phyloP scores from a whole-genome alignment of 1,284 basidiomycete species.

The Ceratobasidium papillatum region DNA sequence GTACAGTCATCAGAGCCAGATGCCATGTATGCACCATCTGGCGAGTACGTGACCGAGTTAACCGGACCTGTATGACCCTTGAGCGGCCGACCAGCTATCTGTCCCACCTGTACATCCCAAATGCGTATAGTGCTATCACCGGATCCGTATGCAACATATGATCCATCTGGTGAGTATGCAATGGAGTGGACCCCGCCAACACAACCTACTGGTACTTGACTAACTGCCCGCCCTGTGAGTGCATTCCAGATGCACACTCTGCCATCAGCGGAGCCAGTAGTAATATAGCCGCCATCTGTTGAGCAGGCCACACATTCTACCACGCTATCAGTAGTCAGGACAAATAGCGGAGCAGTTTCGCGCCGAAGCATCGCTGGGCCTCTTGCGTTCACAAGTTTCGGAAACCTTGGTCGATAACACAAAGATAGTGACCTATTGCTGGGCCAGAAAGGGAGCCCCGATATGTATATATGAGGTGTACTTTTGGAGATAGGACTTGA shows the following conservation, averaged over 20 bases:
- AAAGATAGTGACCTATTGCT: neutral
- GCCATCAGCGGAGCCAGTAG: neutral
- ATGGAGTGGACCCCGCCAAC: neutral
- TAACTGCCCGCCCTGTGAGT: neutral
- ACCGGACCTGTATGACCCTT: constrained; percentile 19
- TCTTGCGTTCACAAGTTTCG: neutral
- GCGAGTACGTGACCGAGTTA: constrained; percentile 30
- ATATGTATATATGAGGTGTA: constrained; percentile 17
- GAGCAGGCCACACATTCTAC: neutral
- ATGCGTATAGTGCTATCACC: constrained; percentile 45
- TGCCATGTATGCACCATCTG: constrained; percentile 23
- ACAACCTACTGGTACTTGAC: neutral
- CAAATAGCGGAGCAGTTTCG: neutral
- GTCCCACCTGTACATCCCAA: constrained; percentile 52
- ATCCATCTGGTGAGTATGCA: constrained; percentile 28
- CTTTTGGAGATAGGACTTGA: neutral
- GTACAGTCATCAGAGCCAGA: constrained; percentile 6
- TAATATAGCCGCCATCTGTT: neutral
- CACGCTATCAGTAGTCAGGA: neutral
- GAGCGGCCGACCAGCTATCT: constrained; percentile 8
- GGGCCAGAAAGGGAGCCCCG: neutral
- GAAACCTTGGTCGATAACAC: neutral
- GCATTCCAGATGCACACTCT: constrained; percentile 13
- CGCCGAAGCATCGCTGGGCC: neutral
- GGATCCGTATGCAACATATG: constrained; percentile 19